Evolutionary conservation across 2,329 filamentous ascomycete genomes (phyloP).

Genomic region (Clonostachys rosea): DNA sequence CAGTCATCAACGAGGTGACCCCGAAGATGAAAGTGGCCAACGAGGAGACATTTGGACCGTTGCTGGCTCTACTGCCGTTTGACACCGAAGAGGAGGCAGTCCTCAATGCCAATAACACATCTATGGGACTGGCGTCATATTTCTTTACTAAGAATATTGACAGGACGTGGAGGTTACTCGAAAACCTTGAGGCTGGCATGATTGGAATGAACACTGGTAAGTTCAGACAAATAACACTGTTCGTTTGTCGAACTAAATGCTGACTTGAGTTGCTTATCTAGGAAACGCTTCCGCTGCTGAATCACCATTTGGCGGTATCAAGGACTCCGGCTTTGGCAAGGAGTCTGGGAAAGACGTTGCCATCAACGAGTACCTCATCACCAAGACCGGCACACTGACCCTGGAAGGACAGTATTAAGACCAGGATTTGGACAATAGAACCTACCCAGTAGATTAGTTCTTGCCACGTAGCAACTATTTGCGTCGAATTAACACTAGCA

Average conservation of each 20-base stretch:
- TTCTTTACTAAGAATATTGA: constrained; percentile 54
- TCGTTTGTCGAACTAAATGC: neutral
- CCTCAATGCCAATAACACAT: constrained; percentile 57
- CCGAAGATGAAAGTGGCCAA: constrained; percentile 60
- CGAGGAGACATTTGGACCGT: constrained; percentile 70
- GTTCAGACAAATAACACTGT: neutral
- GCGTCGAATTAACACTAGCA: too few relatives aligned
- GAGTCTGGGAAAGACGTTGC: constrained; percentile 42
- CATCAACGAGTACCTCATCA: constrained; percentile 38
- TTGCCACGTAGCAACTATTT: too few relatives aligned
- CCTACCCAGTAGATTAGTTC: too few relatives aligned
- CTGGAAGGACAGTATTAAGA: too few relatives aligned
- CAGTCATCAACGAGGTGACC: constrained; percentile 63
- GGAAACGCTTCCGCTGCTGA: constrained; percentile 35
- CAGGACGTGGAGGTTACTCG: constrained; percentile 34
- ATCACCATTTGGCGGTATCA: constrained; percentile 41
- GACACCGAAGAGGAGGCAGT: constrained; percentile 67
- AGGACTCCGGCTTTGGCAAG: constrained; percentile 40
- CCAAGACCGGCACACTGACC: constrained; percentile 38
- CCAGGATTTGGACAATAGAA: too few relatives aligned
- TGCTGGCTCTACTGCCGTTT: constrained; percentile 65
- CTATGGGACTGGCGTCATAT: constrained; percentile 69
- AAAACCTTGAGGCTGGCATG: constrained; percentile 41
- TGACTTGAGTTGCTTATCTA: neutral
- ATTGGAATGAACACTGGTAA: constrained; percentile 27